Percentiles rank a stretch among this genome's conserved stretches.
Evolutionary conservation across 192 early-diverging fungal species (phyloP).

Genomic region (Phycomyces blakesleeanus): DNA sequence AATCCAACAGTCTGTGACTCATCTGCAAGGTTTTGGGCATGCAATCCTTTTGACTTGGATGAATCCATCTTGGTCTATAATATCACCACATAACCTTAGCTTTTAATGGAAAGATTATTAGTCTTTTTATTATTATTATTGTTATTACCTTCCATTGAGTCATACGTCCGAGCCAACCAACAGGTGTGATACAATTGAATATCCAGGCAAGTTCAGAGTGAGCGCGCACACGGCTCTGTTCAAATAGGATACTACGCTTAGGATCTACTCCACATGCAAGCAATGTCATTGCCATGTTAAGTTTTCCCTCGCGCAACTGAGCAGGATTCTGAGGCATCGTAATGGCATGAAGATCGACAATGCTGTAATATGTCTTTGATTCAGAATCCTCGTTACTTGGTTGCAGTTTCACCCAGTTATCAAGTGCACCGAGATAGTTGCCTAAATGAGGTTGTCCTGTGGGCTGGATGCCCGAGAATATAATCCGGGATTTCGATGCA

Average conservation of each 20-base stretch:
- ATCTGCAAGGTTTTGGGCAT: conserved; percentile 42
- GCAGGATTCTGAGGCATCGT: conserved; percentile 70
- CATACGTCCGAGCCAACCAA: conserved; percentile 90
- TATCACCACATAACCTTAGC: background rate
- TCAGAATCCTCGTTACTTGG: conserved; percentile 25
- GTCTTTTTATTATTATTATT: no score
- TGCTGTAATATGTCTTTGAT: conserved; percentile 52
- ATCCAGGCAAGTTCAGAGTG: conserved; percentile 88
- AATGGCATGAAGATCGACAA: conserved; percentile 91
- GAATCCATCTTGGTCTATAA: conserved; percentile 41
- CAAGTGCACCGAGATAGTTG: conserved; percentile 89
- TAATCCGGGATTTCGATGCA: conserved; percentile 15
- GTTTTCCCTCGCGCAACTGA: conserved; percentile 55
- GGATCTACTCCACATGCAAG: conserved; percentile 86
- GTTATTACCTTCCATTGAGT: conserved; percentile 86
- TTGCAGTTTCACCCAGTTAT: conserved; percentile 83
- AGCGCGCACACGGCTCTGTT: conserved; percentile 73
- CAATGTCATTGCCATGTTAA: conserved; percentile 72
- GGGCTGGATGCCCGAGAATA: conserved; percentile 91
- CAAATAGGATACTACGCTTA: conserved; percentile 67
- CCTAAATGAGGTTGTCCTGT: conserved; percentile 91
- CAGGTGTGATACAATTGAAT: conserved; percentile 80
- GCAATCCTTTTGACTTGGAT: conserved; percentile 25
- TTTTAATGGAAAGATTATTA: background rate
- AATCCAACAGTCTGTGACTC: conserved; percentile 41